phyloP scores from a whole-genome alignment of 2,329 filamentous ascomycete genomes.

The Fonsecaea pugnacius region DNA sequence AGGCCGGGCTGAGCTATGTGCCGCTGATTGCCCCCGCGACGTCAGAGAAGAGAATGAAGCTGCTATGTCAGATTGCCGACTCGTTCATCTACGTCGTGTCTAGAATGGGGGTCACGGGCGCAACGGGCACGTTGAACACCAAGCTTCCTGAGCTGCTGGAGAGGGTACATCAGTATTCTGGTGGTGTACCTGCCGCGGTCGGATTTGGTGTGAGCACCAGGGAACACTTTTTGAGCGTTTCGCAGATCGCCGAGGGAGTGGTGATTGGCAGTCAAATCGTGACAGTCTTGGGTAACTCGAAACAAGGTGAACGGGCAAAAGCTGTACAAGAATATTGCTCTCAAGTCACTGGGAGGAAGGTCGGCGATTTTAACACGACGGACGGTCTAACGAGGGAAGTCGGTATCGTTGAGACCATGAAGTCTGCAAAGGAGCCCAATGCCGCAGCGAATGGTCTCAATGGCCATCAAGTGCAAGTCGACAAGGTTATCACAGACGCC shows the following conservation, averaged over 20 bases:
- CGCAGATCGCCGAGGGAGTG: conserved; percentile 84
- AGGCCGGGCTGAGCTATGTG: conserved; percentile 85
- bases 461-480: conserved; percentile 61
- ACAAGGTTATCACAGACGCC: conserved; percentile 67
- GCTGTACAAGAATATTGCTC: conserved; percentile 86
- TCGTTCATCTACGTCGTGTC: conserved; percentile 99
- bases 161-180: conserved; percentile 89
- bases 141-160: conserved; percentile 80
- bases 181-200: conserved; percentile 85
- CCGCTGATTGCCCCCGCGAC: conserved; percentile 95
- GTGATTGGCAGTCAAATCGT: conserved; percentile 97
- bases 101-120: conserved; percentile 94
- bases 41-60: conserved; percentile 88
- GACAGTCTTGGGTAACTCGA: conserved; percentile 73
- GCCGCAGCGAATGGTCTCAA: conserved; percentile 49
- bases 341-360: conserved; percentile 65
- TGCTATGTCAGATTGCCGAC: conserved; percentile 94
- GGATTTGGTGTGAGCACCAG: conserved; percentile 95
- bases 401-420: conserved; percentile 70
- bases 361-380: conserved; percentile 49
- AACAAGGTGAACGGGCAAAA: conserved; percentile 67
- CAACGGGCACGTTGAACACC: conserved; percentile 77
- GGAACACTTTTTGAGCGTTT: conserved; percentile 88
- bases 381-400: conserved; percentile 65
- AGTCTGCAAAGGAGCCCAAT: conserved; percentile 63